A percentile compares a stretch with the other conserved stretches of the same genome.
Conservation (phyloP, 805 yeast genomes). For the Candida caryicola region DNA sequence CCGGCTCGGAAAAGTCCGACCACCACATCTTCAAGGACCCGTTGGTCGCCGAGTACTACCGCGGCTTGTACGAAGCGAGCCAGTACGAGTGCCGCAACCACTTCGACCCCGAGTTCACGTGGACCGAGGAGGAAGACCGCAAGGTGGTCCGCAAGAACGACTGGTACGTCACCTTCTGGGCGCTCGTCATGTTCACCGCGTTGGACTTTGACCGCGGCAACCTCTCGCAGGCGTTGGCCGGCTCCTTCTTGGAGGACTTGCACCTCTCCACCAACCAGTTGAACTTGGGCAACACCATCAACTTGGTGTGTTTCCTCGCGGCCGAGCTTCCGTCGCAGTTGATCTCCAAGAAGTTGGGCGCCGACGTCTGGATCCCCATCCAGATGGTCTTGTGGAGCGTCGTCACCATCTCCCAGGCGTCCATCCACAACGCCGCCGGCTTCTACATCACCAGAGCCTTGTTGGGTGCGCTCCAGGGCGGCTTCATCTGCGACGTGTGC, state of each 20-base stretch:
- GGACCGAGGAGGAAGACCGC: slow-evolving; percentile 34
- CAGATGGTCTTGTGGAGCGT: slow-evolving; percentile 27
- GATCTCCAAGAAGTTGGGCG: slow-evolving; percentile 60
- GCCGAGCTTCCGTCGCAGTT: slow-evolving; percentile 68
- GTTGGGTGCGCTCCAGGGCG: slow-evolving; percentile 34
- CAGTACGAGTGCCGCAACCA: slow-evolving; percentile 32
- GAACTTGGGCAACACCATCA: slow-evolving; percentile 57
- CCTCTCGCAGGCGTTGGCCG: slow-evolving; percentile 24
- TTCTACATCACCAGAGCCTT: slow-evolving; percentile 29
- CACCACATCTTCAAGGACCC: slow-evolving; percentile 34
- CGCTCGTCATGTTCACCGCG: slow-evolving; percentile 39
- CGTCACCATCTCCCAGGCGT: slow-evolving; percentile 26
- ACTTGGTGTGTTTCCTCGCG: slow-evolving; percentile 48
- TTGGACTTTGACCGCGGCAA: slow-evolving; percentile 25
- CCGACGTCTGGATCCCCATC: slow-evolving; percentile 35
- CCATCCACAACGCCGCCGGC: slow-evolving; percentile 20
- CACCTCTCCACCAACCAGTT: slow-evolving; percentile 54
- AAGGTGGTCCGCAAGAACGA: slow-evolving; percentile 51
- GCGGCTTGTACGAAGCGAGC: slow-evolving; percentile 26
- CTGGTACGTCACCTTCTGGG: slow-evolving; percentile 53
- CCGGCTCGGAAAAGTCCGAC: slow-evolving; percentile 1
- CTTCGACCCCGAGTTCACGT: slow-evolving; percentile 34
- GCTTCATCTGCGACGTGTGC: slow-evolving; percentile 30
- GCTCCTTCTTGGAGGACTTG: slow-evolving; percentile 27
- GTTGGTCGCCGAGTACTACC: slow-evolving; percentile 28